Evolutionary conservation across 2,329 filamentous ascomycete species (phyloP).

Genomic region (Pseudogymnoascus sp.): DNA sequence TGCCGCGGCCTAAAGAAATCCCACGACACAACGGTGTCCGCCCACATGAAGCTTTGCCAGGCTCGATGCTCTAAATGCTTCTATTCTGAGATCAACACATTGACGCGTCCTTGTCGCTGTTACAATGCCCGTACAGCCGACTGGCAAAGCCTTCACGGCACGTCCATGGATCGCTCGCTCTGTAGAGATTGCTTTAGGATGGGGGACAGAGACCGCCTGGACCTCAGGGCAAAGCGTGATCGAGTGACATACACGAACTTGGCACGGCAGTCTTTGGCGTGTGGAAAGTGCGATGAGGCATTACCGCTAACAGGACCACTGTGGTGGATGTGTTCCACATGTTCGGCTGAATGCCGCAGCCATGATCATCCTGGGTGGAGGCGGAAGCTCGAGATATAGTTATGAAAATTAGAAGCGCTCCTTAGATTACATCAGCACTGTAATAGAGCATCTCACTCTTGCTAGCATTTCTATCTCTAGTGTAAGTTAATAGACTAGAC

Average conservation of each 20-base stretch:
- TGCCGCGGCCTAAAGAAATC: background rate
- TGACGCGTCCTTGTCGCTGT: background rate
- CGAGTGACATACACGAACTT: background rate
- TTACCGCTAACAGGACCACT: background rate
- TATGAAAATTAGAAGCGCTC: background rate
- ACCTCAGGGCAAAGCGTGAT: background rate
- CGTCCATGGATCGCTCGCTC: background rate
- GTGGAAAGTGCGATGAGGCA: background rate
- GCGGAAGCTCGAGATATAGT: background rate
- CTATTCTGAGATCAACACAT: background rate
- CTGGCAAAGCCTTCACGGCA: too few relatives aligned
- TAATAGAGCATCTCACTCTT: too few relatives aligned
- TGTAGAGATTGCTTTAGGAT: background rate
- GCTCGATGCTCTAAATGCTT: background rate
- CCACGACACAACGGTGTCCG: background rate
- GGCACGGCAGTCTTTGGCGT: background rate
- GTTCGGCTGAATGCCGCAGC: background rate
- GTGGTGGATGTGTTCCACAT: background rate
- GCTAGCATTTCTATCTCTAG: background rate
- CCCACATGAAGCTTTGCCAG: background rate
- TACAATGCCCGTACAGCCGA: background rate
- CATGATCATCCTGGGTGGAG: background rate
- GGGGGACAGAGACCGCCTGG: background rate
- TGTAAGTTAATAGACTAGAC: background rate
- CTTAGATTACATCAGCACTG: background rate